Conservation (phyloP, 148 eudicot species). For the Amaranthus cruentus region DNA sequence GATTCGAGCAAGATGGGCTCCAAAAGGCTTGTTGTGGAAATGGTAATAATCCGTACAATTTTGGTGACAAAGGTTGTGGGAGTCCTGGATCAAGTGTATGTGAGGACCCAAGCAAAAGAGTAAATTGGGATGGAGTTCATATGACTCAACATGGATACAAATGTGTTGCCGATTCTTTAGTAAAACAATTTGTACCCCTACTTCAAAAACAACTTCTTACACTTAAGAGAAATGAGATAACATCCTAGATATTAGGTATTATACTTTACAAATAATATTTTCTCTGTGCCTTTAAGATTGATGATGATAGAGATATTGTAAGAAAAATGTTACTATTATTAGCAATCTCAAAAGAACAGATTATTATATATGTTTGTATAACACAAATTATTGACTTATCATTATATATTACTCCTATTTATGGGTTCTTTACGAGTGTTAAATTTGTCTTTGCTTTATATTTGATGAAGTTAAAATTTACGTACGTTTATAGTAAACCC, state of each 20-base stretch:
- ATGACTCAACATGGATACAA: constrained; percentile 37
- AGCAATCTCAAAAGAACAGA: too few relatives aligned
- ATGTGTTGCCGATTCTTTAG: constrained; percentile 16
- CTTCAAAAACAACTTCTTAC: not conserved
- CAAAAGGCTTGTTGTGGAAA: constrained; percentile 42
- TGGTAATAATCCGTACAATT: constrained; percentile 26
- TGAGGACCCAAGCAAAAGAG: constrained; percentile 21
- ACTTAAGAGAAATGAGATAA: not conserved
- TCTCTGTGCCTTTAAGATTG: too few relatives aligned
- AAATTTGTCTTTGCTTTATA: too few relatives aligned
- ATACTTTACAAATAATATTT: too few relatives aligned
- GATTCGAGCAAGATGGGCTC: constrained; percentile 21
- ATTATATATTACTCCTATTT: too few relatives aligned
- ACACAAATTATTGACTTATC: too few relatives aligned
- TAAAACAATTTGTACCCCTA: constrained; percentile 6
- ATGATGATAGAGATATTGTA: too few relatives aligned
- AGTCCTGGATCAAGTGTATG: constrained; percentile 18
- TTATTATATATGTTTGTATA: too few relatives aligned
- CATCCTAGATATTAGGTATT: not conserved
- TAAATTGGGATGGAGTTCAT: constrained; percentile 55
- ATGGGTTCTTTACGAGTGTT: too few relatives aligned
- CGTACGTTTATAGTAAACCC: too few relatives aligned
- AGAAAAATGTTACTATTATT: too few relatives aligned
- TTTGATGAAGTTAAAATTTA: too few relatives aligned
- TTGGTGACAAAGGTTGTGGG: constrained; percentile 22